These are phyloP conservation scores for Micractinium sp. DNA, from an alignment of 139 green algal species.

Conservation along the genomic window DNA sequence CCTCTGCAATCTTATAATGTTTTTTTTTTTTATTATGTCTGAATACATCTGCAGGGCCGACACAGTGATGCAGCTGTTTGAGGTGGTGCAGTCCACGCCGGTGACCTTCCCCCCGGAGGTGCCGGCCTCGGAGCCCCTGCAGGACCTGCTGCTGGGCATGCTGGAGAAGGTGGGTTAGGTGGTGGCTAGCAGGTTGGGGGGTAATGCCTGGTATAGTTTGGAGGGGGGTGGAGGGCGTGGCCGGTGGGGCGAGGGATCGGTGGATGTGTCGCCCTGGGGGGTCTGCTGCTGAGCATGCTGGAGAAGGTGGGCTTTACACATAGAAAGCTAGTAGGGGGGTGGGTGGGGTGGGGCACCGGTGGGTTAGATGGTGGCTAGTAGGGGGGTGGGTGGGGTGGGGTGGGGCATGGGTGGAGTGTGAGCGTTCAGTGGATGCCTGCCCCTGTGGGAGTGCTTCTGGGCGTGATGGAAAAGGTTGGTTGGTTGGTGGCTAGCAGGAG, in stretches of 20 bases:
- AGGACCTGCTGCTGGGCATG: conserved; percentile 73
- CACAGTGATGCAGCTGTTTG: conserved; percentile 64
- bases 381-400: no score
- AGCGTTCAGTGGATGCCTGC: no score
- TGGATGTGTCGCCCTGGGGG: not conserved
- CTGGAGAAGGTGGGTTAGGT: conserved; percentile 78
- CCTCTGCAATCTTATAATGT: not conserved
- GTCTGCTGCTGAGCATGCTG: not conserved
- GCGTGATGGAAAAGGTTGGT: conserved; percentile 79
- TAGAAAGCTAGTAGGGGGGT: no score
- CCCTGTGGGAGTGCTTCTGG: conserved; percentile 70
- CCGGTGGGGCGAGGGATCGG: no score
- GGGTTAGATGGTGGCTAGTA: no score
- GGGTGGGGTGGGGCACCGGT: no score
- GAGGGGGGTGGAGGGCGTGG: no score
- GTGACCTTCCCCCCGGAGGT: conserved; percentile 70
- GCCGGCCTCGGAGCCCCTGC: conserved; percentile 58
- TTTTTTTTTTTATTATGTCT: not conserved
- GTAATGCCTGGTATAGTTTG: no score
- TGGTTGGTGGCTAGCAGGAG: no score
- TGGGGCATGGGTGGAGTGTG: no score
- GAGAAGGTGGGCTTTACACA: not conserved
- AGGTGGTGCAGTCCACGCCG: conserved; percentile 78
- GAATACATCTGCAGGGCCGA: conserved; percentile 1
- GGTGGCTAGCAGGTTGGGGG: no score